Evolutionary conservation across 2,329 filamentous ascomycete species (phyloP).

Genomic region (Scedosporium dehoogii): DNA sequence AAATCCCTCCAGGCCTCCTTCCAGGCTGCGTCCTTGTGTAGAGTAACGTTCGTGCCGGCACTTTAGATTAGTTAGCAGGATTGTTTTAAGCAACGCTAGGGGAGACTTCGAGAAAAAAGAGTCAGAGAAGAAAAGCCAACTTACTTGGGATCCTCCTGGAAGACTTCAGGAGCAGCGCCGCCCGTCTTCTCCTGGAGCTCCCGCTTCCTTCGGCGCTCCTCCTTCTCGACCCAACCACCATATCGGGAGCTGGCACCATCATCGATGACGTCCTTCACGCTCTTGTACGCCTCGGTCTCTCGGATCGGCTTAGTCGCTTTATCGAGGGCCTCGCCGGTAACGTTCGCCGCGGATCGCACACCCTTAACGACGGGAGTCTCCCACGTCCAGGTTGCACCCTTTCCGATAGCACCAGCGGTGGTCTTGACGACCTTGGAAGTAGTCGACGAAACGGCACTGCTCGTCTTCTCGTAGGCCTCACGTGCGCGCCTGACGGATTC

Average conservation of each 20-base stretch:
- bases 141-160: conserved; percentile 82
- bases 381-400: conserved; percentile 94
- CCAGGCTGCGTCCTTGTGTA: conserved; percentile 96
- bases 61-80: conserved; percentile 32
- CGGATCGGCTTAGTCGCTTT: conserved; percentile 91
- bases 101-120: background rate
- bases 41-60: conserved; percentile 83
- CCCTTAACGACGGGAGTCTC: conserved; percentile 90
- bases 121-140: conserved; percentile 21
- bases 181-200: conserved; percentile 59
- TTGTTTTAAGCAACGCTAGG: no score
- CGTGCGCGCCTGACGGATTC: conserved; percentile 80
- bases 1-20: conserved; percentile 98
- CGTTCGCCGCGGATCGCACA: conserved; percentile 73
- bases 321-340: conserved; percentile 78
- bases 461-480: conserved; percentile 78
- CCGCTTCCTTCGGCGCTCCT: conserved; percentile 74
- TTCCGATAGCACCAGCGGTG: conserved; percentile 78
- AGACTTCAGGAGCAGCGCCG: conserved; percentile 43
- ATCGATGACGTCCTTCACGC: conserved; percentile 91
- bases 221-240: conserved; percentile 93
- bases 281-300: conserved; percentile 89
- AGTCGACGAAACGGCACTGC: conserved; percentile 69
- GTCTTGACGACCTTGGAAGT: conserved; percentile 73
- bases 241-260: conserved; percentile 94